phyloP scores from a whole-genome alignment of 176 grass and related monocot species.

The Musa troglodytarum region DNA sequence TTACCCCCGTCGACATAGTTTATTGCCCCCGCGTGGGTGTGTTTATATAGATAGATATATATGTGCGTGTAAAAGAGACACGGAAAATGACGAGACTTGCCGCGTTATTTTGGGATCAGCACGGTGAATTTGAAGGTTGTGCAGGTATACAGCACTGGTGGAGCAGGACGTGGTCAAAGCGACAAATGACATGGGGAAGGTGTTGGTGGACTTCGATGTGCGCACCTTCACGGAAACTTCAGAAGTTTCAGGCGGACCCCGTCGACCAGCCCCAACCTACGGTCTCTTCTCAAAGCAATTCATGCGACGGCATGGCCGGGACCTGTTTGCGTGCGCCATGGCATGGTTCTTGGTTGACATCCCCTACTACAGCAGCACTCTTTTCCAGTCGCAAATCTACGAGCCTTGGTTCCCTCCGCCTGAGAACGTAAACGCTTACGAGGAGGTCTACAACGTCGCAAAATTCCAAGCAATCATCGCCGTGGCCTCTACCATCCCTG shows the following conservation, averaged over 20 bases:
- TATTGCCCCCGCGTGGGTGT: too few species aligned
- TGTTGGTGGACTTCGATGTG: conserved; percentile 22
- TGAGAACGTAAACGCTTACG: conserved; percentile 7
- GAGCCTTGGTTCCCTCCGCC: conserved; percentile 8
- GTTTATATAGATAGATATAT: too few species aligned
- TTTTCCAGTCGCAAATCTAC: conserved; percentile 35
- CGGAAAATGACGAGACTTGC: too few species aligned
- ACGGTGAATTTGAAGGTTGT: not conserved
- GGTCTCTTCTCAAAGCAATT: conserved; percentile 31
- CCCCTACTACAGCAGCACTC: conserved; percentile 38
- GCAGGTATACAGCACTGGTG: conserved; percentile 59
- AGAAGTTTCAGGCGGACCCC: not conserved
- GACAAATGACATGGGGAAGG: conserved; percentile 35
- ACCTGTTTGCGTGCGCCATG: conserved; percentile 34
- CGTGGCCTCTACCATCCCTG: conserved; percentile 29
- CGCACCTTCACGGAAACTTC: not conserved
- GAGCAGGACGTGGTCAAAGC: conserved; percentile 56
- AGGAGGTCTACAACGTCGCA: conserved; percentile 29
- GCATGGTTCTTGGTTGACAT: conserved; percentile 37
- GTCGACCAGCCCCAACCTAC: not conserved
- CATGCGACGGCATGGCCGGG: conserved; percentile 10
- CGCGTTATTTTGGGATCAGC: too few species aligned
- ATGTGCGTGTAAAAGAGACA: too few species aligned
- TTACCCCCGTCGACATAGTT: too few species aligned
- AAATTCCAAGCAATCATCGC: conserved; percentile 41